Conservation (phyloP, 805 yeast species). For the Brettanomyces anomalus region DNA sequence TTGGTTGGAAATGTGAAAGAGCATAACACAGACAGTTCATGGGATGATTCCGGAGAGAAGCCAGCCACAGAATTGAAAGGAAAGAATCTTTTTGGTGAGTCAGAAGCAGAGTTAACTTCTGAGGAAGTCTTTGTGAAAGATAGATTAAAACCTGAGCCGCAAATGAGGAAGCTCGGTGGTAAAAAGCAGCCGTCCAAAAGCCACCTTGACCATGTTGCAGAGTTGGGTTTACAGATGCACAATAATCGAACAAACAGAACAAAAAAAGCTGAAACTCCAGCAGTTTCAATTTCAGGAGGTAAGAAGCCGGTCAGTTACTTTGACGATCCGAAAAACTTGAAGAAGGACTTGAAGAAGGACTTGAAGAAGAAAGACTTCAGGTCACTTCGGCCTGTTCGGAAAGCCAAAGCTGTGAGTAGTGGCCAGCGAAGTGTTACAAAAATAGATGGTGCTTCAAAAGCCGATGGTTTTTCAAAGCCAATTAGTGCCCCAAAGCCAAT, state of each 20-base stretch:
- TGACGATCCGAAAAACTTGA: background rate
- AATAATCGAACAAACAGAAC: conserved; percentile 2
- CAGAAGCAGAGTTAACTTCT: background rate
- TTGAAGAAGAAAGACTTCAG: conserved; percentile 6
- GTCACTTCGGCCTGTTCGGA: conserved; percentile 6
- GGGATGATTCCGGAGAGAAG: conserved; percentile 9
- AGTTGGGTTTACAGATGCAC: conserved; percentile 10
- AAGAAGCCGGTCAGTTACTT: background rate
- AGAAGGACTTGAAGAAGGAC: conserved; percentile 2
- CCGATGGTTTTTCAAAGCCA: no score
- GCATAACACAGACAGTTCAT: conserved; percentile 2
- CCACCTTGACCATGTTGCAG: conserved; percentile 9
- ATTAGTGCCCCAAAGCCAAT: conserved; percentile 3
- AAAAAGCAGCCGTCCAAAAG: conserved; percentile 7
- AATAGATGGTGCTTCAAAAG: no score
- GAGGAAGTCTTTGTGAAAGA: background rate
- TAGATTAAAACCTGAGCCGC: conserved; percentile 1
- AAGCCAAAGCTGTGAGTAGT: background rate
- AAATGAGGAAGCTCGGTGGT: conserved; percentile 5
- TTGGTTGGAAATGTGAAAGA: conserved; percentile 4
- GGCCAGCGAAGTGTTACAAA: background rate
- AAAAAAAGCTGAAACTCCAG: background rate
- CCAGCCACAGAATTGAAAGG: conserved; percentile 7
- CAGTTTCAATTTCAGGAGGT: background rate
- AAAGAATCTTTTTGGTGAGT: background rate